Conservation (phyloP, 257 asterid genomes). For the Ophiorrhiza pumila region DNA sequence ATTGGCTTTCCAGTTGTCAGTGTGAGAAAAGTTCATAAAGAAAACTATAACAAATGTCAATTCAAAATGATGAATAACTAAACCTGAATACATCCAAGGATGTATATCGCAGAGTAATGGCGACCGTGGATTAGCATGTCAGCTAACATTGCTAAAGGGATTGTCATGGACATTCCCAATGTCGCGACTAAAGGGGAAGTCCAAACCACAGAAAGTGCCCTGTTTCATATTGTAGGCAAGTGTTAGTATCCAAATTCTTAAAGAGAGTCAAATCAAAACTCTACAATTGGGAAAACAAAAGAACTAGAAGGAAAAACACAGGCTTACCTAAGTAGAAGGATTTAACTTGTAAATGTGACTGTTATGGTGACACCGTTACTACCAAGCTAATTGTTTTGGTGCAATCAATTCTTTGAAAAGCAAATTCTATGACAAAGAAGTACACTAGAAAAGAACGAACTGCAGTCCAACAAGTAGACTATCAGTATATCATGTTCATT, state of each 20-base stretch:
- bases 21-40: not conserved
- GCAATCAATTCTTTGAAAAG: not conserved
- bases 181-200: slow-evolving; percentile 82
- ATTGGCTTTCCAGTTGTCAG: slow-evolving; percentile 11
- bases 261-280: not conserved
- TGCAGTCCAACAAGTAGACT: not conserved
- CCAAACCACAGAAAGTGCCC: slow-evolving; percentile 84
- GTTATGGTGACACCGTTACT: not conserved
- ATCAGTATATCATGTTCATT: not conserved
- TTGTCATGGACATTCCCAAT: slow-evolving; percentile 77
- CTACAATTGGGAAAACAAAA: not conserved
- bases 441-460: not conserved
- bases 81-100: slow-evolving; percentile 74
- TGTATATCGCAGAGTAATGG: slow-evolving; percentile 54
- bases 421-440: not conserved
- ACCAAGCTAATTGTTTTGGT: not conserved
- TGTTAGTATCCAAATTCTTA: not conserved
- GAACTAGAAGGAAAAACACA: not conserved
- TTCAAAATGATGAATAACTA: not conserved
- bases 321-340: too few relatives aligned
- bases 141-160: slow-evolving; percentile 77
- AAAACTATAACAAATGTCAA: not conserved
- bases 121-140: slow-evolving; percentile 79
- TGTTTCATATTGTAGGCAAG: slow-evolving; percentile 20
- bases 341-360: too few relatives aligned